These are phyloP conservation scores for Mycena metata DNA, from an alignment of 768 basidiomycete species.

Conservation along the genomic window DNA sequence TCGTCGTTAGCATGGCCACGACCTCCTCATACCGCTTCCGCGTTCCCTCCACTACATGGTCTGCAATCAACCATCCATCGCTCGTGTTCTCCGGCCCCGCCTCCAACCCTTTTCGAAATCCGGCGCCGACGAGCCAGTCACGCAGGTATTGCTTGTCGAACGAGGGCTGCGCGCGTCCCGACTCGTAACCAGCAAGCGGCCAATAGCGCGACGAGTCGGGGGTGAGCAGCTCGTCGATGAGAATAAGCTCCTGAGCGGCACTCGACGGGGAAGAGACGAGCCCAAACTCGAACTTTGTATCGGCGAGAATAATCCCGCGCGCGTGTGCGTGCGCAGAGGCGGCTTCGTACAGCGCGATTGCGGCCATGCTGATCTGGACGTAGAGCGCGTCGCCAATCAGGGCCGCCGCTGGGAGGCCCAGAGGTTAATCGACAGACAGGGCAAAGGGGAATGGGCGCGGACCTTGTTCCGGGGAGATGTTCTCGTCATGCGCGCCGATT, in stretches of 20 bases:
- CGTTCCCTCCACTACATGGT: conserved; percentile 83
- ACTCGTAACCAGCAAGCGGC: conserved; percentile 80
- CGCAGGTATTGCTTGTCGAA: conserved; percentile 98
- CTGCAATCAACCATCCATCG: conserved; percentile 84
- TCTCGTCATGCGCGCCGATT: conserved; percentile 95
- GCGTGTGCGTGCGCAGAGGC: conserved; percentile 82
- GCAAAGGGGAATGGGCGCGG: conserved; percentile 20
- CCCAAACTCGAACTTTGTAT: conserved; percentile 99
- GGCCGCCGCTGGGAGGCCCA: conserved; percentile 61
- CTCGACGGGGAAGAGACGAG: conserved; percentile 61
- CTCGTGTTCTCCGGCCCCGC: conserved; percentile 68
- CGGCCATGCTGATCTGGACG: conserved; percentile 66
- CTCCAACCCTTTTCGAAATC: conserved; percentile 86
- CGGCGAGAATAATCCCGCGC: conserved; percentile 92
- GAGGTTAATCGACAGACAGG: background rate
- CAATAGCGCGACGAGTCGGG: conserved; percentile 99
- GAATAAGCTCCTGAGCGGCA: conserved; percentile 67
- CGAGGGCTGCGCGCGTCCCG: conserved; percentile 85
- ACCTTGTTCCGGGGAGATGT: conserved; percentile 90
- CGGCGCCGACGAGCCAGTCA: conserved; percentile 84
- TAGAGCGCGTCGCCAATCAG: conserved; percentile 79
- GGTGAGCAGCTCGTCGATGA: conserved; percentile 97
- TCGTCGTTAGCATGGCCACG: conserved; percentile 71
- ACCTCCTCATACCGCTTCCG: conserved; percentile 85
- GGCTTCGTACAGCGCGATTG: conserved; percentile 76